Conservation (phyloP, 345 rosid species). For the Eucalyptus globulus region DNA sequence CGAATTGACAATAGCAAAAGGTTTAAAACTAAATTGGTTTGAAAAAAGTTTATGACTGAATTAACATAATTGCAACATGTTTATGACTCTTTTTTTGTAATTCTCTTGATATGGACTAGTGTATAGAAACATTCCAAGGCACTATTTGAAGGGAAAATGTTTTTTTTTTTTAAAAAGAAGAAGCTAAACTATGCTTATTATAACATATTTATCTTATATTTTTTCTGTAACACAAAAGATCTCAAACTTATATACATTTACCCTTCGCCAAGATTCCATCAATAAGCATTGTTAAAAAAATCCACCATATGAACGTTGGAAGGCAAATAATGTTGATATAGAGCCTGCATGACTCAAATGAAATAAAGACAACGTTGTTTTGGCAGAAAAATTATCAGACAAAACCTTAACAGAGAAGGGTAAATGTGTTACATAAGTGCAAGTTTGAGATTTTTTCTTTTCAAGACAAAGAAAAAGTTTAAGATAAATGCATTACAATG, state of each 20-base stretch:
- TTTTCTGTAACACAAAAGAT: not conserved
- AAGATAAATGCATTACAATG: not conserved
- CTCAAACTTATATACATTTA: not conserved
- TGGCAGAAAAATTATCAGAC: not conserved
- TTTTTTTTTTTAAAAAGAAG: too few species aligned
- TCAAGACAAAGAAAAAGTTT: not conserved
- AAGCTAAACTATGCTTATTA: not conserved
- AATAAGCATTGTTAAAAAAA: not conserved
- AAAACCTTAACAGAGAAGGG: too few species aligned
- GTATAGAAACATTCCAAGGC: not conserved
- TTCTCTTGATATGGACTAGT: not conserved
- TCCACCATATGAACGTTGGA: accelerated
- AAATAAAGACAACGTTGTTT: not conserved
- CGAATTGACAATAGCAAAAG: too few species aligned
- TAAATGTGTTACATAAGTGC: not conserved
- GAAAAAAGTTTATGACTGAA: too few species aligned
- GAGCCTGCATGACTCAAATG: not conserved
- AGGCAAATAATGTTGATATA: not conserved
- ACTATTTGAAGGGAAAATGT: not conserved
- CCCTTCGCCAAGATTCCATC: not conserved
- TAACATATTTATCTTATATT: not conserved
- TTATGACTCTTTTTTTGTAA: too few species aligned
- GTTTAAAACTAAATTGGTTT: accelerated
- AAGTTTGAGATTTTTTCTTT: not conserved
- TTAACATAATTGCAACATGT: too few species aligned